Evolutionary conservation across 345 rosid species (phyloP), one percentile per base, ranked within the genome.

Genomic region (Microthlaspi erraticum): DNA sequence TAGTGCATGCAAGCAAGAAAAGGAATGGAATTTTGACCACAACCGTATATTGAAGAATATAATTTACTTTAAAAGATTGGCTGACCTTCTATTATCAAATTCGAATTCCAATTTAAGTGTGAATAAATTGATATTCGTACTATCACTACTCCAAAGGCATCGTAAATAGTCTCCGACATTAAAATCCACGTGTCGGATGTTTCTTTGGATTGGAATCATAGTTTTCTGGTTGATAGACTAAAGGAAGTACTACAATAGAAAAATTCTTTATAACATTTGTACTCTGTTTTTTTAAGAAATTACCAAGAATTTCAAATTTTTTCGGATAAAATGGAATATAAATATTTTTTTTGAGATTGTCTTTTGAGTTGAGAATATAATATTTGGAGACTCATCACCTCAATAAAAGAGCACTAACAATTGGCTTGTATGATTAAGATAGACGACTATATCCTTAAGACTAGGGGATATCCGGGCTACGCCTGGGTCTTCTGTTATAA

Each of bases 21-120:
- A 18, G 6, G 12, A 43, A 19, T 29, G 19, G 61, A 66, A 66
- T 66, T 42, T 73, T 73, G 77, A 73, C 77, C 31, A 73, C 64
- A 64, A 17, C 42, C 57, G 50, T 64, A 14, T 19, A 33, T 41
- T 19, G 64, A 43, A 74, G 72, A 49, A 66, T 59, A 58, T 8
- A 49, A 16, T 26, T 56, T 36, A 29, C 29, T 37, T 39, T 53
- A 26, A 48, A 56, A 66, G 37, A 44, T 29, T 39, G 52, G 66
- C 39, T 74, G 78, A 74, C 72, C 20, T 49, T 66, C 6, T 53
- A 62, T 71, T 71, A 62, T 52, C 9, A 71, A 43, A 52, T 55
- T 53, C 42, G 41, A 55, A 64, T 73, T 46, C 43, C 10, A 59
- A 23, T 54, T 72, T 52, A 19, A 3, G n/a, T 37, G 65, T 55